Percentiles rank a stretch among this genome's conserved stretches.
These are phyloP conservation scores for sweet orange (Citrus sinensis) DNA, from an alignment of 345 rosid genomes.

Conservation along the genomic window DVS_A1.0 CM039167.1:28898501-28899000, in stretches of 20 bases:
- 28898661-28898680: not conserved
- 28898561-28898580: constrained; percentile 77
- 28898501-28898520: constrained; percentile 71
- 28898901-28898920: constrained; percentile 83
- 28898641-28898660: not conserved
- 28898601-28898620: not conserved
- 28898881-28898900: constrained; percentile 55
- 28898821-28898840: constrained; percentile 12
- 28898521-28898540: constrained; percentile 86
- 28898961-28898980: constrained; percentile 99
- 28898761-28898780: constrained; percentile 92
- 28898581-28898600: constrained; percentile 91
- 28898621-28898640: not conserved
- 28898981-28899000: constrained; percentile 97
- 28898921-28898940: constrained; percentile 94
- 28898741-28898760: constrained; percentile 89
- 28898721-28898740: constrained; percentile 21
- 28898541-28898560: constrained; percentile 74
- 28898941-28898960: constrained; percentile 92
- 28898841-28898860: not conserved
- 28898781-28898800: constrained; percentile 61
- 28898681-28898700: constrained; percentile 99
- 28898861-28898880: not conserved
- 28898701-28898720: constrained; percentile 43
- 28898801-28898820: constrained; percentile 57